Evolutionary conservation across 495 filamentous ascomycete species (phyloP), one percentile per base, ranked within the genome.

Genomic region (Penicillium paxilli): DNA sequence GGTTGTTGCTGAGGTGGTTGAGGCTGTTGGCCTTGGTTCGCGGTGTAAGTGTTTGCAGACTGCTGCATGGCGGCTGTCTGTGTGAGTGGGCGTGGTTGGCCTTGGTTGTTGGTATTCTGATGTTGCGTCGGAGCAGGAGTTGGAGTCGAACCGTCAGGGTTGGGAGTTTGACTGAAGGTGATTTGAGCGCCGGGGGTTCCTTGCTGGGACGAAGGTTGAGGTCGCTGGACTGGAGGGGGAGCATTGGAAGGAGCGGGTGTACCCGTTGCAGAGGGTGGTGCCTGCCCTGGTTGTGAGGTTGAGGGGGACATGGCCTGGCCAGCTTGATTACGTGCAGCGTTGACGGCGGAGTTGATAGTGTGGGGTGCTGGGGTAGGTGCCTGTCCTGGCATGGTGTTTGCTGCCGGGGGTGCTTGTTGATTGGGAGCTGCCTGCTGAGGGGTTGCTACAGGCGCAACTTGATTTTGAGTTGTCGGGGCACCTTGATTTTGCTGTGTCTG

Each of bases 61-160:
- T 83, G 78, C 21, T 73, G 70, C 58, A 89, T 75, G 5, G 86
- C 86, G 28, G 78, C 84, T 59, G 83, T 74, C 49, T 88, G 85
- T 5, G 84, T 80, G 32, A 88, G 72, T 23, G 86, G 78, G 40
- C 79, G 78, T 14, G 81, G 82, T 17, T 72, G 80, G 2, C 76
- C 80, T 65, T 79, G 68, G 64, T 67, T 57, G 67, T 72, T 40
- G 54, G 19, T 20, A 22, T 76, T 52, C 72, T 81, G 68, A 62
- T 71, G 51, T 21, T 78, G 32, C 12, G 72, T 64, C 11, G 66
- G 58, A 7, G 78, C 78, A 12, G 81, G 76, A 6, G 73, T 70
- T 5, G 73, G 30, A 32, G 30, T 32, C n/a, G 30, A 67, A 23
- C 65, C 65, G 41, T 74, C 70, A 21, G 60, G 40, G 20, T 65